A percentile compares a stretch with the other conserved stretches of the same genome.
These are phyloP conservation scores for Rhodotorula sp. DNA, from an alignment of 1,284 basidiomycete genomes.

Conservation along the genomic window DNA sequence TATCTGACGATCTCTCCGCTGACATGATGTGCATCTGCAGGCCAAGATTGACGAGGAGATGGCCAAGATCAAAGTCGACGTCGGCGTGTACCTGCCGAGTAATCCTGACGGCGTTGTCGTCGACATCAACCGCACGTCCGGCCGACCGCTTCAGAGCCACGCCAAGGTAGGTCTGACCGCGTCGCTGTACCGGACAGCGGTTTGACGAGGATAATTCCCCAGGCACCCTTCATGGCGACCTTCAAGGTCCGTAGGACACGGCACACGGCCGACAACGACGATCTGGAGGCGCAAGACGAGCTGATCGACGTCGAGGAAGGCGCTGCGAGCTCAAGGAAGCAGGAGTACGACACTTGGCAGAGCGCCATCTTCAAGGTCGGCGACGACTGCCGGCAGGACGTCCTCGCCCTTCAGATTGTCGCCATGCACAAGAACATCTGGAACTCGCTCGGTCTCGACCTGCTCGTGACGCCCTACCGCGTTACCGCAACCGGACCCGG, in stretches of 20 bases:
- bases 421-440: constrained; percentile 99
- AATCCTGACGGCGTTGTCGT: constrained; percentile 96
- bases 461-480: constrained; percentile 94
- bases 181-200: not conserved
- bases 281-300: constrained; percentile 60
- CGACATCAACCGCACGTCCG: constrained; percentile 94
- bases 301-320: constrained; percentile 33
- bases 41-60: constrained; percentile 99
- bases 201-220: constrained; percentile 12
- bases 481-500: constrained; percentile 97
- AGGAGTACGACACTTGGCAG: constrained; percentile 88
- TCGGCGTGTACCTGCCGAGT: constrained; percentile 94
- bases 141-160: constrained; percentile 92
- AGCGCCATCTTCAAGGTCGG: constrained; percentile 99
- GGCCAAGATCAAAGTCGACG: constrained; percentile 87
- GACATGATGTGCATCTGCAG: constrained; percentile 51
- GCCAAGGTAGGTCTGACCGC: constrained; percentile 67
- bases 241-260: constrained; percentile 76
- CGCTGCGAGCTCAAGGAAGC: constrained; percentile 50
- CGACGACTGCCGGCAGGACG: constrained; percentile 97
- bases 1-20: not conserved
- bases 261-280: constrained; percentile 40
- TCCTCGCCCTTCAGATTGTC: constrained; percentile 92
- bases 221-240: constrained; percentile 99
- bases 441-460: constrained; percentile 74